phyloP scores from a whole-genome alignment of 2,329 filamentous ascomycete genomes.

The Apiospora rasikravindrae region DNA sequence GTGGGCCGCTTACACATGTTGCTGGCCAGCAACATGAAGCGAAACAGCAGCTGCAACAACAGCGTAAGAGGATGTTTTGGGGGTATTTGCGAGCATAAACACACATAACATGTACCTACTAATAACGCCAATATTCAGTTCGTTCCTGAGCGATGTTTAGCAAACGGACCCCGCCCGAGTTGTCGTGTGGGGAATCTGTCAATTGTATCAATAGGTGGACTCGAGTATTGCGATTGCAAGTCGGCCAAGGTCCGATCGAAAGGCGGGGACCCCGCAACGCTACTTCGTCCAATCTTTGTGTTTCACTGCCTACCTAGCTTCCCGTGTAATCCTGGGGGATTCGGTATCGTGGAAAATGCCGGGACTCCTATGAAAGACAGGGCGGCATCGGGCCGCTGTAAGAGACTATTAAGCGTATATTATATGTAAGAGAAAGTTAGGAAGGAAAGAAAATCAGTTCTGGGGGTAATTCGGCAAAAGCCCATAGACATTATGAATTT shows the following conservation, averaged over 20 bases:
- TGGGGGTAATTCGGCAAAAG: neutral
- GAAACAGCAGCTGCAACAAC: neutral
- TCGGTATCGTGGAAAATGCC: neutral
- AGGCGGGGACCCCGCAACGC: neutral
- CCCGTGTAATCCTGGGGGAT: neutral
- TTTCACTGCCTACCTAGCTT: neutral
- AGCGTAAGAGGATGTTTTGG: neutral
- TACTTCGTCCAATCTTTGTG: neutral
- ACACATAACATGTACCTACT: neutral
- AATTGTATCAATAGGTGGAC: neutral
- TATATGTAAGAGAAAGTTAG: neutral
- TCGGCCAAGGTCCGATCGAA: neutral
- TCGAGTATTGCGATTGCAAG: neutral
- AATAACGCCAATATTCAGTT: neutral
- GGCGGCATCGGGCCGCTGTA: neutral
- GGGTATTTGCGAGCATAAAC: neutral
- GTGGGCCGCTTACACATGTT: neutral
- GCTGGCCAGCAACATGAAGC: neutral
- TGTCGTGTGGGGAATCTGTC: neutral
- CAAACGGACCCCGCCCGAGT: neutral
- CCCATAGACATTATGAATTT: constrained; percentile 39
- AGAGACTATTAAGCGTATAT: neutral
- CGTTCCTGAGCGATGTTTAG: neutral
- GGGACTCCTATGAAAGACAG: neutral
- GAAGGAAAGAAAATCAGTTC: neutral